These are phyloP conservation scores for Botrytis byssoidea DNA, from an alignment of 2,329 filamentous ascomycete genomes.

Conservation along the genomic window DNA sequence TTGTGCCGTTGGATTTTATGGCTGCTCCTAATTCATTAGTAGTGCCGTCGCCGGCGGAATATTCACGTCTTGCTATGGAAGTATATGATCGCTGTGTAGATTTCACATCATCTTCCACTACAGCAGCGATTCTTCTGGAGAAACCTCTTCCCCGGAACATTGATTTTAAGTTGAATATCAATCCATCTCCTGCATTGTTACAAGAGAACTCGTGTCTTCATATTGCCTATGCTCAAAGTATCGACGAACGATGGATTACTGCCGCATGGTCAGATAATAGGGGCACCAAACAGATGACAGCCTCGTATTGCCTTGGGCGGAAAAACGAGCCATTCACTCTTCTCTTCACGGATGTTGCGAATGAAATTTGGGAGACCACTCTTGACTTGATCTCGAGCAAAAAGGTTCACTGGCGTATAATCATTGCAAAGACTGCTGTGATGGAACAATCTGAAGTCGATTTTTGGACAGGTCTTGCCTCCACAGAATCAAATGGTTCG, in stretches of 20 bases:
- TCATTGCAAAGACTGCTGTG: constrained; percentile 68
- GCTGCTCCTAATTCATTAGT: constrained; percentile 62
- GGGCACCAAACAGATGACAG: constrained; percentile 69
- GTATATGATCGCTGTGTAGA: constrained; percentile 73
- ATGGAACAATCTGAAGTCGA: constrained; percentile 67
- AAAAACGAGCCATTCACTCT: constrained; percentile 53
- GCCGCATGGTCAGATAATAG: constrained; percentile 79
- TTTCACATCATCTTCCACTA: constrained; percentile 56
- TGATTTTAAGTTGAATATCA: constrained; percentile 68
- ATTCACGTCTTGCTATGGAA: constrained; percentile 66
- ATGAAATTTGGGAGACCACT: constrained; percentile 77
- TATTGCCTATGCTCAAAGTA: constrained; percentile 72
- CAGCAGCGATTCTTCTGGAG: constrained; percentile 72
- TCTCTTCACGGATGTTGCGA: constrained; percentile 61
- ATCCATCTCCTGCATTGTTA: constrained; percentile 69
- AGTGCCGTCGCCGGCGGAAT: constrained; percentile 59
- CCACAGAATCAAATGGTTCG: constrained; percentile 50
- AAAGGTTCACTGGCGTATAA: constrained; percentile 74
- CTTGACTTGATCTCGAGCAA: constrained; percentile 67
- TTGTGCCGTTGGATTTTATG: constrained; percentile 68
- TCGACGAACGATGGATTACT: constrained; percentile 75
- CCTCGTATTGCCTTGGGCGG: constrained; percentile 69
- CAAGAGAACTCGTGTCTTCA: constrained; percentile 80
- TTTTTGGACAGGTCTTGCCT: constrained; percentile 54
- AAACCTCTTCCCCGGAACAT: constrained; percentile 67